Evolutionary conservation across 192 early-diverging fungal genomes (phyloP), one percentile per base, ranked within the genome.

Genomic region (Umbelopsis sp.): DNA sequence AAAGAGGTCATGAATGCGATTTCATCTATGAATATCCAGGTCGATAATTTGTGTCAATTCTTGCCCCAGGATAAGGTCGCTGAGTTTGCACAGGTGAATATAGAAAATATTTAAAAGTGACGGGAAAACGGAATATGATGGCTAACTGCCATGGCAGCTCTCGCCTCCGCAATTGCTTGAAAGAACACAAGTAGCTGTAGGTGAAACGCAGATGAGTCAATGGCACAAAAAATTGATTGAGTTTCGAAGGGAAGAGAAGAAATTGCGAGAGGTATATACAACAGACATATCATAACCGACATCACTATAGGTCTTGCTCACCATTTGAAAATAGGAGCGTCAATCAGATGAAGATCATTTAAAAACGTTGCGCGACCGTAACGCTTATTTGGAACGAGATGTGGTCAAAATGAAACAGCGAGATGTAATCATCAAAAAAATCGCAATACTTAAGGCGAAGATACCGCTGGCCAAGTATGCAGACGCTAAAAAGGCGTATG

Each of bases 41-140:
- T 98, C 47, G 92, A 96, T 79, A 99, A 98, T 71, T 78, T 99
- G 50, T 99, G 97, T 78, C 97, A 98, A 80, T 97, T 99, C 70
- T 79, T 99, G 66, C 97, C 97, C 8, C 97, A 99, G 74, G 97
- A 99, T 78, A 85, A 88, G 64, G 97, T 99, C 7, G 86, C 89
- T 7, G 93, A 94, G 69, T 99, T 99, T 74, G 94, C 96, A 5
- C 89, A 92, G 78, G 87, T 92, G 75, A 44, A 0, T 37, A 46
- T 30, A 37, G 15, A 1, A 23, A 20, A 41, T 10, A 6, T 46
- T 73, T 37, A n/a, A 15, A 13, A 37, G 4, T 55, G 27, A 30
- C 0, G 12, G 2, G 16, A 35, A 33, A 12, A 13, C 25, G 16
- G 13, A 52, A 52, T 52, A 12, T 52, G 10, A 2, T 33, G 27